Conservation (phyloP, 768 basidiomycete species). For the Lentinus tigrinus region DNA sequence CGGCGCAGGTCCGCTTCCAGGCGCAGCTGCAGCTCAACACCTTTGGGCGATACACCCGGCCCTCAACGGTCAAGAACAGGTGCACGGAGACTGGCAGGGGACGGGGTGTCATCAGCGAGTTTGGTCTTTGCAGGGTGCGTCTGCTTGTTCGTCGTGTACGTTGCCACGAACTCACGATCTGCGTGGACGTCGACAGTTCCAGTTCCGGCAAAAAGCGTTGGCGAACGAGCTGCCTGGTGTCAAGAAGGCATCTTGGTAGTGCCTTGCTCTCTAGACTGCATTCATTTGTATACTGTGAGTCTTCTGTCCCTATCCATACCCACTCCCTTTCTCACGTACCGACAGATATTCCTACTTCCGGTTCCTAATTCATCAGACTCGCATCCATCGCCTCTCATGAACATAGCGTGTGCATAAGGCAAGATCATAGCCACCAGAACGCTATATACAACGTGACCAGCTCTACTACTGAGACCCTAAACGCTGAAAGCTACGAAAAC, state of each 20-base stretch:
- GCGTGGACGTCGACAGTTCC: constrained; percentile 52
- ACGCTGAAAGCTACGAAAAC: constrained; percentile 2
- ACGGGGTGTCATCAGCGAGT: constrained; percentile 86
- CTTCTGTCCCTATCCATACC: background rate
- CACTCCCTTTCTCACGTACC: background rate
- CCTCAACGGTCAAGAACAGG: constrained; percentile 87
- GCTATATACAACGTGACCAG: background rate
- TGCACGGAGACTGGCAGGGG: constrained; percentile 85
- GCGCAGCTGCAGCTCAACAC: constrained; percentile 93
- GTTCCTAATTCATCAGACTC: too few relatives aligned
- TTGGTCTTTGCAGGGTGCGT: constrained; percentile 78
- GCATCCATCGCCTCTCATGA: too few relatives aligned
- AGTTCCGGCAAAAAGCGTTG: constrained; percentile 86
- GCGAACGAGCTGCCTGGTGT: constrained; percentile 85
- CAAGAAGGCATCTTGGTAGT: constrained; percentile 87
- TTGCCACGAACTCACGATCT: background rate
- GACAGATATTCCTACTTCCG: background rate
- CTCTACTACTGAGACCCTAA: background rate
- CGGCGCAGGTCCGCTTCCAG: constrained; percentile 86
- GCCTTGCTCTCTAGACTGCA: background rate
- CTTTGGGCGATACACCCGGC: constrained; percentile 78
- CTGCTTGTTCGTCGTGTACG: background rate
- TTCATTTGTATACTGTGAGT: background rate
- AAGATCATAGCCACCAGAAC: too few relatives aligned
- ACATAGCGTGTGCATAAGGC: background rate